Conservation (phyloP, 306 rosid genomes). For the barrel medic (Medicago truncatula) region DNA sequence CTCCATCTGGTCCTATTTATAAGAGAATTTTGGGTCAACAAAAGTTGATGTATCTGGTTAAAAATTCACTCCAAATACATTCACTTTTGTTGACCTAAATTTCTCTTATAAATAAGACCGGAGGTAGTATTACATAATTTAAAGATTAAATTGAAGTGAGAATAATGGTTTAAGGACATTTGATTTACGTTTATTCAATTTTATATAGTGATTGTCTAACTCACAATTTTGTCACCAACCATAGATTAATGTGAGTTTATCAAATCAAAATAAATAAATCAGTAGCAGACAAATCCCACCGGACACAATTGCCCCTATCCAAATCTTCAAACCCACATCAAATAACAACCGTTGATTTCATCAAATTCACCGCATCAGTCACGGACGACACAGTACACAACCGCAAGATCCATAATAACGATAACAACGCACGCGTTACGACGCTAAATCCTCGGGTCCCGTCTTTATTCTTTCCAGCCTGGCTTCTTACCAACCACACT, state of each 20-base stretch:
- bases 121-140: no score
- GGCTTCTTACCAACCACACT: conserved; percentile 42
- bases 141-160: no score
- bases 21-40: no score
- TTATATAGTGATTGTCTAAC: no score
- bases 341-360: conserved; percentile 28
- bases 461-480: conserved; percentile 60
- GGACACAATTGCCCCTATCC: not conserved
- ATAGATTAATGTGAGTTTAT: conserved; percentile 5
- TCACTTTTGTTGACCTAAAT: no score
- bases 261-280: no score
- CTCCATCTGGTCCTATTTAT: no score
- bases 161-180: no score
- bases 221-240: not conserved
- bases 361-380: not conserved
- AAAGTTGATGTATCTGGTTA: no score
- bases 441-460: conserved; percentile 32
- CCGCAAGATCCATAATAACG: not conserved
- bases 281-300: conserved; percentile 34
- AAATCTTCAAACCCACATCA: not conserved
- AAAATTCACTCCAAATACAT: no score
- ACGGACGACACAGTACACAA: not conserved
- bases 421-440: not conserved
- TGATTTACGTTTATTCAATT: no score
- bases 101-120: no score